A percentile compares a stretch with the other conserved stretches of the same genome.
phyloP scores from a whole-genome alignment of 2,329 filamentous ascomycete genomes.

The Geosmithia putterillii region DNA sequence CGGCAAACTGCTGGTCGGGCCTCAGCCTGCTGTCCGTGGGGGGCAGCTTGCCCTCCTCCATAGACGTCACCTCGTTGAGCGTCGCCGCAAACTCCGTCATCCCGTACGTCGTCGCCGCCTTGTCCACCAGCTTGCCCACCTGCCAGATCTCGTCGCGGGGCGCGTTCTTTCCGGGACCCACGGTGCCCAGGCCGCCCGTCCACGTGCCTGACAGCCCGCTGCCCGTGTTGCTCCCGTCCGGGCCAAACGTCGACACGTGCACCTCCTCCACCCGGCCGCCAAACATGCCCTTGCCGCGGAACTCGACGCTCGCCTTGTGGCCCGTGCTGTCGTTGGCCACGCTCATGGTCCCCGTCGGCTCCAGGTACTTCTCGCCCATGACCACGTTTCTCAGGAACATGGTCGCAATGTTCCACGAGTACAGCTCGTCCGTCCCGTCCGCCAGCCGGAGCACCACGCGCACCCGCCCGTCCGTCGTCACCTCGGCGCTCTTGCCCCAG shows the following conservation, averaged over 20 bases:
- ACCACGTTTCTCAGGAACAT: constrained; percentile 93
- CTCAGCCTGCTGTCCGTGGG: constrained; percentile 73
- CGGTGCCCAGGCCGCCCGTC: constrained; percentile 61
- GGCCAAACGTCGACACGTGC: constrained; percentile 57
- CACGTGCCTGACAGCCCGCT: constrained; percentile 70
- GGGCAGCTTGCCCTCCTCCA: constrained; percentile 65
- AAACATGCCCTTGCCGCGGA: constrained; percentile 95
- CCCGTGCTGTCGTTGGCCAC: constrained; percentile 76
- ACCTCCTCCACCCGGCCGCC: constrained; percentile 89
- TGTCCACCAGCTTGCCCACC: constrained; percentile 64
- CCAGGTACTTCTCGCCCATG: constrained; percentile 94
- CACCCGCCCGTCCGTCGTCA: constrained; percentile 82
- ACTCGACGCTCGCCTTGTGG: constrained; percentile 74
- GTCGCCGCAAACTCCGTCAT: constrained; percentile 75
- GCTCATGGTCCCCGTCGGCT: constrained; percentile 84
- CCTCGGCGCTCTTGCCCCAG: constrained; percentile 93
- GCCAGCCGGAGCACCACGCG: constrained; percentile 57
- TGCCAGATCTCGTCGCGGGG: constrained; percentile 65
- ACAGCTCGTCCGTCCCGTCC: constrained; percentile 64
- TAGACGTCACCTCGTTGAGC: constrained; percentile 75
- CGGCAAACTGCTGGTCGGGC: constrained; percentile 77
- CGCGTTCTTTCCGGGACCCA: constrained; percentile 43
- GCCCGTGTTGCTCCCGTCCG: constrained; percentile 52
- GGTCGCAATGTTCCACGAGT: constrained; percentile 79
- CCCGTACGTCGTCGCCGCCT: constrained; percentile 71